A percentile compares a stretch with the other conserved stretches of the same genome.
phyloP scores from a whole-genome alignment of 1,284 basidiomycete genomes.

The Testicularia cyperi region DNA sequence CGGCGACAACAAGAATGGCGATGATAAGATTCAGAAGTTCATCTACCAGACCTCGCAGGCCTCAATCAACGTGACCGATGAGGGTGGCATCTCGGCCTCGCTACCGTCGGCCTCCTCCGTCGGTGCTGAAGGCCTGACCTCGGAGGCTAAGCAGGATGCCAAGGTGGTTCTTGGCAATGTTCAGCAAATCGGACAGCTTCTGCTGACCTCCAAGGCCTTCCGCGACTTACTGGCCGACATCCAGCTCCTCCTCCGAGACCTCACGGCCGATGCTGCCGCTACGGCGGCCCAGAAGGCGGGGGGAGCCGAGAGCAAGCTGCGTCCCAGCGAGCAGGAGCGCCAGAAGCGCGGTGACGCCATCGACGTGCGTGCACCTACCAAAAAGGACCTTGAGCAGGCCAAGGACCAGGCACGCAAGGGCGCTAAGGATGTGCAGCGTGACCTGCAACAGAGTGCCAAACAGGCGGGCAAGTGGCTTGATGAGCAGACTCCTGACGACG shows the following conservation, averaged over 20 bases:
- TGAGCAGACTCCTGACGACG: slow-evolving; percentile 63
- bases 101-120: slow-evolving; percentile 22
- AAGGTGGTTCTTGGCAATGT: slow-evolving; percentile 60
- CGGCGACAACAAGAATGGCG: slow-evolving; percentile 48
- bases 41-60: slow-evolving; percentile 57
- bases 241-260: slow-evolving; percentile 61
- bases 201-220: slow-evolving; percentile 62
- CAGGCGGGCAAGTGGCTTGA: slow-evolving; percentile 60
- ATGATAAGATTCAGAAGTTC: slow-evolving; percentile 62
- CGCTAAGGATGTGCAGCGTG: slow-evolving; percentile 57
- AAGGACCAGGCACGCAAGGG: slow-evolving; percentile 61
- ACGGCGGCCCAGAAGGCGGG: slow-evolving; percentile 45
- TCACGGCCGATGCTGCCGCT: slow-evolving; percentile 62
- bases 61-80: slow-evolving; percentile 43
- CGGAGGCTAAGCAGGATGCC: slow-evolving; percentile 56
- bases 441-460: slow-evolving; percentile 31
- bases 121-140: slow-evolving; percentile 57
- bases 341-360: slow-evolving; percentile 51
- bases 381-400: slow-evolving; percentile 58
- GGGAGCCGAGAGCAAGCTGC: slow-evolving; percentile 50
- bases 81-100: slow-evolving; percentile 15
- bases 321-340: slow-evolving; percentile 45
- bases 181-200: slow-evolving; percentile 61
- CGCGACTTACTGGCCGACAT: slow-evolving; percentile 62
- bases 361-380: slow-evolving; percentile 46